Conservation (phyloP, 2,329 filamentous ascomycete genomes). For the Aspergillus hortae region DNA sequence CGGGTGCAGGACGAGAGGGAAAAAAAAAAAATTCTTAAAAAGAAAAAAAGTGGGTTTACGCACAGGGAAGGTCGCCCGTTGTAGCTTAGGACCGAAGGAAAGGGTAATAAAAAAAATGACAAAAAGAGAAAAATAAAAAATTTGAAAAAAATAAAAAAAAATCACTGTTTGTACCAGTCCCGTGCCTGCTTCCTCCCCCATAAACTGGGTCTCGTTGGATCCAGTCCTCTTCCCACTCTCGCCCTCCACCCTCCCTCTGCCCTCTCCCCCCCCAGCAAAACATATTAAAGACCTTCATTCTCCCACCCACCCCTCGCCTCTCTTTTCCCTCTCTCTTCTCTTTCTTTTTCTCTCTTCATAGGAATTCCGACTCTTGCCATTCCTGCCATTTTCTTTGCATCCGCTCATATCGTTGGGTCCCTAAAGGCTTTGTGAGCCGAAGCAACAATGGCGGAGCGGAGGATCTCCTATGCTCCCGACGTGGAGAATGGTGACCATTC, state of each 20-base stretch:
- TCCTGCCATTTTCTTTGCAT: conserved; percentile 29
- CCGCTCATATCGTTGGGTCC: conserved; percentile 36
- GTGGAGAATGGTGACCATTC: conserved; percentile 41
- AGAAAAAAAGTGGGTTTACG: conserved; percentile 23
- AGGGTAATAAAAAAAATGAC: conserved; percentile 11
- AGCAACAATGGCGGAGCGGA: conserved; percentile 44
- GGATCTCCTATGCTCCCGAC: conserved; percentile 43
- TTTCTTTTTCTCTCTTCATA: conserved; percentile 24
- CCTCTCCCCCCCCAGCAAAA: conserved; percentile 14
- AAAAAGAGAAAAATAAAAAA: no score
- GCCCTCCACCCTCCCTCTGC: conserved; percentile 12
- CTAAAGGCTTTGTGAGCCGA: conserved; percentile 36
- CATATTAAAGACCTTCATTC: conserved; percentile 36
- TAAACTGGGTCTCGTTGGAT: no score
- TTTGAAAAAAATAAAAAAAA: no score
- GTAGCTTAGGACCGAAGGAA: conserved; percentile 15
- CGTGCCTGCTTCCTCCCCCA: no score
- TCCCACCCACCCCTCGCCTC: conserved; percentile 21
- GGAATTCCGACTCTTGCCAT: conserved; percentile 40
- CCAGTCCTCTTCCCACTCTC: conserved; percentile 3
- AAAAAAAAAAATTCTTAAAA: conserved; percentile 6
- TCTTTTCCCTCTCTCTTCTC: conserved; percentile 11
- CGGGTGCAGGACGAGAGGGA: background rate
- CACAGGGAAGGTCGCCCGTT: conserved; percentile 28
- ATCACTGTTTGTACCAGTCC: no score